Conservation (phyloP, 176 grass and related monocot species). For the Eremochloa ophiuroides region DNA sequence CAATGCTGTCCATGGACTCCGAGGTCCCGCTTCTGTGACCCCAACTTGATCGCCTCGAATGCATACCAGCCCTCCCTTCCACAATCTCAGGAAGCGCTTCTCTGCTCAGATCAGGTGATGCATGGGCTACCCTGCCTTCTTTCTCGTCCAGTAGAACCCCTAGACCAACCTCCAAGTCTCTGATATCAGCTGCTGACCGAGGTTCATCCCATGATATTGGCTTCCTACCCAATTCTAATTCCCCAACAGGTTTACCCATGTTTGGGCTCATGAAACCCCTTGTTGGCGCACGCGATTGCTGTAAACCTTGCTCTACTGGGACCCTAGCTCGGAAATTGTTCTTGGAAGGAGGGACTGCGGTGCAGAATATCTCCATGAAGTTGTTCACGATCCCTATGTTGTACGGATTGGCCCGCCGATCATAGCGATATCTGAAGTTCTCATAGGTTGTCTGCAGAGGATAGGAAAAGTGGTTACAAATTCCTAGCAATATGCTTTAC, state of each 20-base stretch:
- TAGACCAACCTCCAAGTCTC: conserved; percentile 68
- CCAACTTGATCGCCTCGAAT: conserved; percentile 70
- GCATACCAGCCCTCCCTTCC: conserved; percentile 45
- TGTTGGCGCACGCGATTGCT: conserved; percentile 43
- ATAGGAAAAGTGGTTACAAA: background rate
- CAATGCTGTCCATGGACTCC: conserved; percentile 43
- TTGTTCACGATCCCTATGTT: conserved; percentile 65
- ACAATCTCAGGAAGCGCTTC: conserved; percentile 47
- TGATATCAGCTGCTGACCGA: conserved; percentile 60
- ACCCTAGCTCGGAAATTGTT: conserved; percentile 86
- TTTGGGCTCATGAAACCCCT: conserved; percentile 92
- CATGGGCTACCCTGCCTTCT: conserved; percentile 53
- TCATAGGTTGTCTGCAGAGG: conserved; percentile 80
- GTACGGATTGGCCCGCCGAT: conserved; percentile 75
- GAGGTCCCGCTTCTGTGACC: conserved; percentile 58
- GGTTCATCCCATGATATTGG: conserved; percentile 82
- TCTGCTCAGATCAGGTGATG: conserved; percentile 57
- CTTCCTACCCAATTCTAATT: conserved; percentile 82
- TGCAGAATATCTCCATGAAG: conserved; percentile 79
- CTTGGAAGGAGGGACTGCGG: conserved; percentile 72
- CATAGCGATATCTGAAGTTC: conserved; percentile 92
- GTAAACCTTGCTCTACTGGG: conserved; percentile 44
- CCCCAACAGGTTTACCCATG: conserved; percentile 81
- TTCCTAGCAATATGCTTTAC: background rate
- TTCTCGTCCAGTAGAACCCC: conserved; percentile 70